phyloP scores from a whole-genome alignment of 1,284 basidiomycete species.

The Flammula alnicola region DNA sequence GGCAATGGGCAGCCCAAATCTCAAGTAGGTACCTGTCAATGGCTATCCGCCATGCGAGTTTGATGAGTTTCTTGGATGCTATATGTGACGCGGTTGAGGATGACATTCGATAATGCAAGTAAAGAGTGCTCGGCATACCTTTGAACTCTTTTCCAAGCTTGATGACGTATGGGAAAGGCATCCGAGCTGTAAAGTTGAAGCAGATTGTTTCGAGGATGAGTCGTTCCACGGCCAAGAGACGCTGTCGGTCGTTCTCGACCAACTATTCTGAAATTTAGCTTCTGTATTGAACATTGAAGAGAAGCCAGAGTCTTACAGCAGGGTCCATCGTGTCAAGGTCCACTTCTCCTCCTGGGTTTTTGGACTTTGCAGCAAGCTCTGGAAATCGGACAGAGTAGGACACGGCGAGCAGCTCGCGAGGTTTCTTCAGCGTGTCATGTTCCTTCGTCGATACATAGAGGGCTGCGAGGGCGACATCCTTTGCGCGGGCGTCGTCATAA shows the following conservation, averaged over 20 bases:
- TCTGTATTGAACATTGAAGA: not conserved
- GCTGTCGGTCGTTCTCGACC: conserved; percentile 87
- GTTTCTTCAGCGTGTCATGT: conserved; percentile 97
- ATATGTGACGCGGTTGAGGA: conserved; percentile 5
- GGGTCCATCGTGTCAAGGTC: conserved; percentile 75
- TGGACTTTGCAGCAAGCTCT: conserved; percentile 78
- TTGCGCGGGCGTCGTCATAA: not conserved
- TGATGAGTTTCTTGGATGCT: conserved; percentile 78
- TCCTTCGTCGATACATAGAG: conserved; percentile 96
- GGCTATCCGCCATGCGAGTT: conserved; percentile 84
- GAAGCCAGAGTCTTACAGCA: conserved; percentile 43
- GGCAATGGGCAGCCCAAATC: not conserved
- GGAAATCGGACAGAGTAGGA: conserved; percentile 85
- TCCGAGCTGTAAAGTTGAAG: conserved; percentile 91
- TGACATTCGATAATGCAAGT: not conserved
- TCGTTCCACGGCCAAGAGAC: conserved; percentile 86
- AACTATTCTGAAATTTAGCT: conserved; percentile 45
- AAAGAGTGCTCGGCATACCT: conserved; percentile 46
- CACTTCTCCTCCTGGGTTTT: conserved; percentile 75
- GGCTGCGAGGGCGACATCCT: conserved; percentile 90
- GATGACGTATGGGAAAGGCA: conserved; percentile 88
- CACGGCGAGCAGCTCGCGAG: conserved; percentile 87
- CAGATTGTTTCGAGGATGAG: conserved; percentile 93
- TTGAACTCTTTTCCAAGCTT: conserved; percentile 76
- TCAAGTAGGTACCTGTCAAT: conserved; percentile 71